A percentile compares a stretch with the other conserved stretches of the same genome.
Conservation (phyloP, 2,329 filamentous ascomycete genomes). For the Cladosporium sp. region DNA sequence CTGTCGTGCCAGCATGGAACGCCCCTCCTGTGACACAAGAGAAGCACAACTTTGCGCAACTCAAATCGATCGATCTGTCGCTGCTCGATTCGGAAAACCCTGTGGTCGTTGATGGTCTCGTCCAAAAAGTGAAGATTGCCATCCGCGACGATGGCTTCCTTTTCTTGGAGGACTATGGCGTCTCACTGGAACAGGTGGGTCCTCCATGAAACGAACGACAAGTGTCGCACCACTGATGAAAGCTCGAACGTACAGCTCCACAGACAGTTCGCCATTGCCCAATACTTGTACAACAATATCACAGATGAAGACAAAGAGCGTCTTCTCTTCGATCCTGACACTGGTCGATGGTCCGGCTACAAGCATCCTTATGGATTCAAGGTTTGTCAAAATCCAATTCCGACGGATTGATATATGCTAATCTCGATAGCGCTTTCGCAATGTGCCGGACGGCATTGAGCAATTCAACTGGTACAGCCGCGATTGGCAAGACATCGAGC, state of each 20-base stretch:
- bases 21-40: slow-evolving; percentile 51
- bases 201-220: too few relatives aligned
- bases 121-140: slow-evolving; percentile 43
- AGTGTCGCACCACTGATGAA: background rate
- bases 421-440: slow-evolving; percentile 39
- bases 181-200: slow-evolving; percentile 47
- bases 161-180: slow-evolving; percentile 55
- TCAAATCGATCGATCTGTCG: slow-evolving; percentile 39
- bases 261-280: slow-evolving; percentile 54
- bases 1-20: slow-evolving; percentile 39
- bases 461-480: slow-evolving; percentile 57
- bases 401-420: slow-evolving; percentile 8
- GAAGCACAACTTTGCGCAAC: slow-evolving; percentile 44
- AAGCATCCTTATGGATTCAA: slow-evolving; percentile 48
- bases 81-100: slow-evolving; percentile 38
- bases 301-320: slow-evolving; percentile 53
- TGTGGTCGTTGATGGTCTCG: slow-evolving; percentile 46
- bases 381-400: slow-evolving; percentile 36
- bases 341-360: slow-evolving; percentile 54
- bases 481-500: slow-evolving; percentile 49
- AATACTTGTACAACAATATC: slow-evolving; percentile 55
- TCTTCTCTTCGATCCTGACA: slow-evolving; percentile 52
- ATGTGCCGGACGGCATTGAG: slow-evolving; percentile 53
- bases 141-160: slow-evolving; percentile 41
- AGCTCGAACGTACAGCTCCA: slow-evolving; percentile 40